Base-by-base conservation (phyloP, 2,329 filamentous ascomycete species). In the Botrytis cinerea region DNA sequence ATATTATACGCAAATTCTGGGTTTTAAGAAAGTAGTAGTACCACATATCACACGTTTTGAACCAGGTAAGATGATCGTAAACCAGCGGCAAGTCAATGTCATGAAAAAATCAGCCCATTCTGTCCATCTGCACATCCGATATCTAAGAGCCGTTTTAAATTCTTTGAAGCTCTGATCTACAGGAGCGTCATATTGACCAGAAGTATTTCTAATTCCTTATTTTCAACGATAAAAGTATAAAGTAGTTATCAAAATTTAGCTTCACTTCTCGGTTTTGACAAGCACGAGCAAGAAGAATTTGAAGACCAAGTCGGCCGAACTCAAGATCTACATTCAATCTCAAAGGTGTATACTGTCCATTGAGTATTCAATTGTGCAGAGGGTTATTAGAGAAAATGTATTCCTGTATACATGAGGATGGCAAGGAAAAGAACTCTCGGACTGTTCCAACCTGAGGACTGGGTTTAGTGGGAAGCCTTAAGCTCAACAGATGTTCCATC, bases 131-230 rank as follows among this genome's bases (percentile, higher is more conserved):
- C 4, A 51, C 25, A n/a, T 22, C 0, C 48, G 4, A 51, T n/a
- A n/a, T n/a, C 4, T 2, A 14, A 51, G 25, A 10, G 10, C 25
- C 10, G 48, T 9, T 51, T 14, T 25, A 4, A 10, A 51, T 25
- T 25, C 0, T 51, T 51, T 51, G 22, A 51, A 25, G 10, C 46
- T 25, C 22, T 51, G 22, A 25, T 25, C 22, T 2, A 51, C 9
- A 12, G 4, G 22, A 51, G 46, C 12, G 2, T 25, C 10, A 12
- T 51, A 4, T 25, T 51, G 10, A 14, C 9, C 22, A 25, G 22
- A 51, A 1, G 1, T 5, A 51, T 0, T 2, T 25, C 2, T 25
- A 5, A 25, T 14, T 6, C 4, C 5, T 51, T 12, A 3, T 14
- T 51, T 5, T 25, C 12, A 20, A 35, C 35, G 35, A 35, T 35